A percentile compares a stretch with the other conserved stretches of the same genome.
Conservation (phyloP, 371 early-diverging fungal genomes). For the Apophysomyces ossiformis region DNA sequence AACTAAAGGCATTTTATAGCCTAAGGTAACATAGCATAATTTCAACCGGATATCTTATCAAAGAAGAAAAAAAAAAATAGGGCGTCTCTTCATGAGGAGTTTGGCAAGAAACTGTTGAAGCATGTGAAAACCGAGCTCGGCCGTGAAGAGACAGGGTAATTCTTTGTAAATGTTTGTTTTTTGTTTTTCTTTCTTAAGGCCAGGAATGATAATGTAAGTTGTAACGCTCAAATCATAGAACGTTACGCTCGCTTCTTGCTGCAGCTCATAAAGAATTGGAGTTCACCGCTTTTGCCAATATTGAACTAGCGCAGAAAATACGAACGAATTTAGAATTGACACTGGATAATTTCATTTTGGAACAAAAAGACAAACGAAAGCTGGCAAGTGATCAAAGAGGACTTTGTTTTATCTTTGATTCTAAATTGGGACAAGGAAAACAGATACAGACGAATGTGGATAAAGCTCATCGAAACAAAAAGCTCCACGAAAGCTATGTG, state of each 20-base stretch:
- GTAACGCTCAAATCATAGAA: conserved; percentile 38
- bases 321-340: conserved; percentile 77
- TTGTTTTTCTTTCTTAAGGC: too few relatives aligned
- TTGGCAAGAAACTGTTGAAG: conserved; percentile 81
- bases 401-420: not conserved
- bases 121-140: conserved; percentile 78
- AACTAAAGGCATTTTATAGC: conserved; percentile 58
- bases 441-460: conserved; percentile 56
- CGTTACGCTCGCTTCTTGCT: conserved; percentile 68
- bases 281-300: conserved; percentile 71
- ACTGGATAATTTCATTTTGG: conserved; percentile 73
- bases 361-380: conserved; percentile 82
- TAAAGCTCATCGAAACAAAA: conserved; percentile 59
- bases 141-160: conserved; percentile 87
- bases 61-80: conserved; percentile 24
- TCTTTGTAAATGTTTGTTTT: not conserved
- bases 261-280: conserved; percentile 83
- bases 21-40: conserved; percentile 25
- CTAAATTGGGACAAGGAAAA: not conserved
- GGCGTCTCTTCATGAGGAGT: conserved; percentile 86
- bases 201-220: too few relatives aligned
- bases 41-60: too few relatives aligned
- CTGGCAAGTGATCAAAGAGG: conserved; percentile 34
- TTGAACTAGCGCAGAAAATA: conserved; percentile 81
- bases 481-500: conserved; percentile 47